A percentile compares a stretch with the other conserved stretches of the same genome.
These are phyloP conservation scores for Xylaria venustula DNA, from an alignment of 495 filamentous ascomycete genomes.

Conservation along the genomic window DNA sequence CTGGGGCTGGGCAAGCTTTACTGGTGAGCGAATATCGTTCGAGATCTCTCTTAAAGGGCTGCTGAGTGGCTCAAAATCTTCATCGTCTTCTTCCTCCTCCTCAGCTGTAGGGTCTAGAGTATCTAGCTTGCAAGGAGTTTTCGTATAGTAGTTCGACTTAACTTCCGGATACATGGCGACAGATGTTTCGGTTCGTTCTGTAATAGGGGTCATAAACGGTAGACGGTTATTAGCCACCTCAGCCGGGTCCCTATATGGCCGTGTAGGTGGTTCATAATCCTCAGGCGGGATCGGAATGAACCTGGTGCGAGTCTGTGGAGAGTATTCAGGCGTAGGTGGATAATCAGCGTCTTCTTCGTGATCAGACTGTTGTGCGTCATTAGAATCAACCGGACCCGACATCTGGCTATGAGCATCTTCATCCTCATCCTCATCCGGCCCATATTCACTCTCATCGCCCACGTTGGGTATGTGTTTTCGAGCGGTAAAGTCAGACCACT, in stretches of 20 bases:
- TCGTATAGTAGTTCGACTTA: slow-evolving; percentile 45
- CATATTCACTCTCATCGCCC: slow-evolving; percentile 26
- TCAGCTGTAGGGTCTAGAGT: slow-evolving; percentile 14
- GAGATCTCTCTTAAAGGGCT: slow-evolving; percentile 66
- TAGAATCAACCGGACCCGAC: slow-evolving; percentile 34
- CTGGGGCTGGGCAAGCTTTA: slow-evolving; percentile 48
- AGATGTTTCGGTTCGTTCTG: slow-evolving; percentile 89
- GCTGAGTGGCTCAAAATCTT: slow-evolving; percentile 57
- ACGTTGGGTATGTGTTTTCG: slow-evolving; percentile 65
- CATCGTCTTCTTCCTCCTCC: slow-evolving; percentile 38
- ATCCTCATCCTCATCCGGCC: slow-evolving; percentile 16
- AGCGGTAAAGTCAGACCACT: slow-evolving; percentile 83
- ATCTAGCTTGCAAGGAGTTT: slow-evolving; percentile 66
- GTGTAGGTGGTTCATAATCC: slow-evolving; percentile 72
- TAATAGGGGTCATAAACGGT: slow-evolving; percentile 98
- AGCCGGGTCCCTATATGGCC: slow-evolving; percentile 72
- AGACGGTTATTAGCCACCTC: slow-evolving; percentile 80
- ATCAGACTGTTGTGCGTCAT: slow-evolving; percentile 25
- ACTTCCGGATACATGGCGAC: slow-evolving; percentile 60
- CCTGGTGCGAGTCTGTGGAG: slow-evolving; percentile 42
- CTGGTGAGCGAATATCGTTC: slow-evolving; percentile 16
- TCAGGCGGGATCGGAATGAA: slow-evolving; percentile 75
- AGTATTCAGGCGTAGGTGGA: slow-evolving; percentile 24
- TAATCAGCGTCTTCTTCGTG: slow-evolving; percentile 26
- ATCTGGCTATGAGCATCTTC: slow-evolving; percentile 23